Percentiles rank a stretch among this genome's conserved stretches.
phyloP scores from a whole-genome alignment of 2,329 filamentous ascomycete genomes.

The Alternaria viburni region DNA sequence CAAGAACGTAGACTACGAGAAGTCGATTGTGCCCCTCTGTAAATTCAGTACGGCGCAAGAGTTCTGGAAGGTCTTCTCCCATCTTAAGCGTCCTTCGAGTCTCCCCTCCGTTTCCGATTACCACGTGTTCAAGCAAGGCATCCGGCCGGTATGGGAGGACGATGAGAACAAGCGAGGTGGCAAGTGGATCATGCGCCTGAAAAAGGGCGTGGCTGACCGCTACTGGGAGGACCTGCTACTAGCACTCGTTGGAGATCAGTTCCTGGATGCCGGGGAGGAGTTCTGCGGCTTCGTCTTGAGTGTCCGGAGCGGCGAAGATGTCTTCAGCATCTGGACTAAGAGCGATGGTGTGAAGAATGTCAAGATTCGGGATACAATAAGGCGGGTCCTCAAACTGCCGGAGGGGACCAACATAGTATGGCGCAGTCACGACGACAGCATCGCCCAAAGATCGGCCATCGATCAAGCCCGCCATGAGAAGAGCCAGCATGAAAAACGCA shows the following conservation, averaged over 20 bases:
- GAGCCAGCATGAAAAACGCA: conserved; percentile 56
- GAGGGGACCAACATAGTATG: conserved; percentile 89
- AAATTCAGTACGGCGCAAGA: conserved; percentile 82
- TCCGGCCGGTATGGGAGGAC: conserved; percentile 98
- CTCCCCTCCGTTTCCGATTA: conserved; percentile 95
- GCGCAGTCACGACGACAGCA: conserved; percentile 96
- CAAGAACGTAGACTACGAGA: conserved; percentile 98
- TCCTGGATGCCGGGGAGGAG: conserved; percentile 89
- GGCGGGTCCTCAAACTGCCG: conserved; percentile 84
- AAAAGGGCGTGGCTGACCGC: conserved; percentile 95
- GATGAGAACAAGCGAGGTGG: conserved; percentile 95
- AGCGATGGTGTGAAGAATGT: conserved; percentile 92
- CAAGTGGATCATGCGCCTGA: conserved; percentile 96
- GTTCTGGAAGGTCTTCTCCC: conserved; percentile 87
- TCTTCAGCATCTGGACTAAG: conserved; percentile 96
- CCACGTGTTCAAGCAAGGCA: conserved; percentile 95
- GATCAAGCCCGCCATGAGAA: conserved; percentile 93
- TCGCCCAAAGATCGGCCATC: conserved; percentile 87
- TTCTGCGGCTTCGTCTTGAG: conserved; percentile 95
- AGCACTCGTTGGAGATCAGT: conserved; percentile 91
- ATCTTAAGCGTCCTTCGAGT: conserved; percentile 86
- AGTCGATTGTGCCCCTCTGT: conserved; percentile 88
- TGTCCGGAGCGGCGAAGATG: conserved; percentile 93
- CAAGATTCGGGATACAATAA: conserved; percentile 97
- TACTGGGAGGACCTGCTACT: conserved; percentile 96